Percentiles rank a stretch among this genome's conserved stretches.
Evolutionary conservation across 2,329 filamentous ascomycete species (phyloP).

Genomic region (Diaporthe sp.): DNA sequence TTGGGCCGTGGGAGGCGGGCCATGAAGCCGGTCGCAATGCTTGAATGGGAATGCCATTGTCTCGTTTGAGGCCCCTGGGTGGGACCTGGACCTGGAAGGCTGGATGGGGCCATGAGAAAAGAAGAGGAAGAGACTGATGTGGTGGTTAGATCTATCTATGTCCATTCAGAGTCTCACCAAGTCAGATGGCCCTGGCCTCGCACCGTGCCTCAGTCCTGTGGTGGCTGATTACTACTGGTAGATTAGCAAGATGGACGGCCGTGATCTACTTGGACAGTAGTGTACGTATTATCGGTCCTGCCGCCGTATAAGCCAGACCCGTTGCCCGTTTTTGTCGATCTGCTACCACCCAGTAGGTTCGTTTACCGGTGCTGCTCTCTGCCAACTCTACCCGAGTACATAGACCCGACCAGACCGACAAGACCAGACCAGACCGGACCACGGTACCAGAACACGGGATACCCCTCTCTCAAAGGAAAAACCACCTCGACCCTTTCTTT

Average conservation of each 20-base stretch:
- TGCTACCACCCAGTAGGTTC: conserved; percentile 5
- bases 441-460: background rate
- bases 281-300: background rate
- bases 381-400: background rate
- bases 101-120: background rate
- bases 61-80: conserved; percentile 2
- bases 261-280: no score
- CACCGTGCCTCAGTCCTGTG: background rate
- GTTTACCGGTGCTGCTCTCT: background rate
- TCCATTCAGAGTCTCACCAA: background rate
- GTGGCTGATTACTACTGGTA: background rate
- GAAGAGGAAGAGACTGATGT: background rate
- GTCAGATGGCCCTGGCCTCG: background rate
- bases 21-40: conserved; percentile 21
- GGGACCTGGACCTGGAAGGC: background rate
- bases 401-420: background rate
- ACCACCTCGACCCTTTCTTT: background rate
- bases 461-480: conserved; percentile 12
- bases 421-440: conserved; percentile 13
- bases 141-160: background rate
- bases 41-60: conserved; percentile 12
- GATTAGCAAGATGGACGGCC: no score
- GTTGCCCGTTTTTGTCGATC: conserved; percentile 11
- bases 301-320: background rate
- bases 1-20: conserved; percentile 7